Conservation (phyloP, 441 rosid genomes). For the Croton laevigatus region DNA sequence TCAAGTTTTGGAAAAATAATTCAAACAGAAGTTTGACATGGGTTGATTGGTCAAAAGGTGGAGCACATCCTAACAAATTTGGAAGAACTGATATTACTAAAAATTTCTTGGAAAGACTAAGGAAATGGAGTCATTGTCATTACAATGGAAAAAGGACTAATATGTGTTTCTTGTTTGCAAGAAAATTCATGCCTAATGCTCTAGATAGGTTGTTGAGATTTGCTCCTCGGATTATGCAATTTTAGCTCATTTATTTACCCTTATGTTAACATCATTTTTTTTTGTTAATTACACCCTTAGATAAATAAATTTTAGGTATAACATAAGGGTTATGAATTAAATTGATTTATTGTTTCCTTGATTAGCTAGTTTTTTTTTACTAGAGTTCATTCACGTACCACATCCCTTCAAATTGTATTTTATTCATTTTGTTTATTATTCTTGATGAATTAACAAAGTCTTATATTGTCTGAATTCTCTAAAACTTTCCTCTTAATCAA, state of each 20-base stretch:
- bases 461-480: too few relatives aligned
- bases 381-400: too few relatives aligned
- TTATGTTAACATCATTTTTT: not conserved
- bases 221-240: constrained; percentile 53
- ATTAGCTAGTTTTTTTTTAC: too few relatives aligned
- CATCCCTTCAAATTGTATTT: too few relatives aligned
- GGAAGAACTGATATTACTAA: constrained; percentile 29
- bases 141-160: constrained; percentile 40
- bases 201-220: constrained; percentile 45
- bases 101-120: constrained; percentile 40
- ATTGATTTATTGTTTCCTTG: too few relatives aligned
- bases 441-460: too few relatives aligned
- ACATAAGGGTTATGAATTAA: too few relatives aligned
- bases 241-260: constrained; percentile 29
- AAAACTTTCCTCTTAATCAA: too few relatives aligned
- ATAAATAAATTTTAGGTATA: too few relatives aligned
- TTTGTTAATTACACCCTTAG: too few relatives aligned
- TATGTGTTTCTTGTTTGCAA: constrained; percentile 68
- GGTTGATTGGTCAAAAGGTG: constrained; percentile 73
- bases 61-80: constrained; percentile 60
- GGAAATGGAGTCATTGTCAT: constrained; percentile 36
- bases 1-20: constrained; percentile 36
- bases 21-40: constrained; percentile 57
- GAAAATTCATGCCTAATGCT: constrained; percentile 54
- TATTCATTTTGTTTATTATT: too few relatives aligned